phyloP scores from a whole-genome alignment of 129 eudicot genomes.

The Flaveria bidentis region DNA sequence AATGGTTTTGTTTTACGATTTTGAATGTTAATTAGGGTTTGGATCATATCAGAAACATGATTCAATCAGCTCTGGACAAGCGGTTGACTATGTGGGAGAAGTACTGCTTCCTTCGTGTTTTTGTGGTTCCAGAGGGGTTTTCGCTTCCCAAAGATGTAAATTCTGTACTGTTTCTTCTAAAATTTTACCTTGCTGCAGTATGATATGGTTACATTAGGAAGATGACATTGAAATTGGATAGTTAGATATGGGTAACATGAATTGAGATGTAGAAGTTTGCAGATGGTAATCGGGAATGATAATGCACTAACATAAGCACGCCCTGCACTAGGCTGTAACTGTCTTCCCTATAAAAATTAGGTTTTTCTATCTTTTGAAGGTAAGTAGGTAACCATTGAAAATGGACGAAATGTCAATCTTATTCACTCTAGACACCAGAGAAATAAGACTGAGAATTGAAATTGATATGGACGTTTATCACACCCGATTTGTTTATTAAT shows the following conservation, averaged over 20 bases:
- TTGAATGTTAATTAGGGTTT: conserved; percentile 53
- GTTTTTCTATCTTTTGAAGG: too few species aligned
- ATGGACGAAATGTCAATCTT: too few species aligned
- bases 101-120: conserved; percentile 63
- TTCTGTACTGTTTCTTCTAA: conserved; percentile 2
- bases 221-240: background rate
- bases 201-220: background rate
- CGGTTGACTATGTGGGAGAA: conserved; percentile 75
- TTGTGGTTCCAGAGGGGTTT: conserved; percentile 71
- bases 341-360: too few species aligned
- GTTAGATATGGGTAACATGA: background rate
- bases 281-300: background rate
- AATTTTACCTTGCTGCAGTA: background rate
- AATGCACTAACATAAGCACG: background rate
- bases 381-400: too few species aligned
- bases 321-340: too few species aligned
- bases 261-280: background rate
- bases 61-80: conserved; percentile 53
- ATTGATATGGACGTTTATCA: too few species aligned
- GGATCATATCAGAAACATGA: conserved; percentile 38
- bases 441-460: too few species aligned
- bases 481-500: too few species aligned
- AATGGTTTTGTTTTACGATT: background rate
- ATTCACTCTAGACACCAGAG: too few species aligned
- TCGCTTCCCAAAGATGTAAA: conserved; percentile 58